These are phyloP conservation scores for Glycine soja DNA, from an alignment of 306 rosid species.

Conservation along the genomic window DNA sequence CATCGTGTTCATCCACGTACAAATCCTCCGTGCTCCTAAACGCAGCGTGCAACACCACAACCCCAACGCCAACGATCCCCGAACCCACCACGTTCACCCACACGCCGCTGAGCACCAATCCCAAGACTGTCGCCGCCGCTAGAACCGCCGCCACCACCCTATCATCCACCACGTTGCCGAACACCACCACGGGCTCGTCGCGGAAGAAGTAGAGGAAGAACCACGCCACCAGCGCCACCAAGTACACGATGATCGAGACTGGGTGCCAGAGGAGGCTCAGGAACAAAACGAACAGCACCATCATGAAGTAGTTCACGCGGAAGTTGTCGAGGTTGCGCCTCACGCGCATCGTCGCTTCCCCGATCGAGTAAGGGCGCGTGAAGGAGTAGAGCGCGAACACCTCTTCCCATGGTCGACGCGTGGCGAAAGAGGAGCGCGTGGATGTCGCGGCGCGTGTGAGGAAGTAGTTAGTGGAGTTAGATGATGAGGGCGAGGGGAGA, in stretches of 20 bases:
- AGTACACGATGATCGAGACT: conserved; percentile 66
- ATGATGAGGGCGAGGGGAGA: conserved; percentile 43
- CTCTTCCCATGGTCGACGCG: conserved; percentile 77
- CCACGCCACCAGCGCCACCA: conserved; percentile 68
- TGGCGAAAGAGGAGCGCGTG: conserved; percentile 42
- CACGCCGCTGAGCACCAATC: conserved; percentile 57
- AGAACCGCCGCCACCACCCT: conserved; percentile 54
- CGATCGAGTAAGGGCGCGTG: conserved; percentile 59
- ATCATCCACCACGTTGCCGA: conserved; percentile 57
- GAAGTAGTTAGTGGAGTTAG: conserved; percentile 35
- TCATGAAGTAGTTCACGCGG: conserved; percentile 69
- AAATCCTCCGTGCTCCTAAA: conserved; percentile 66
- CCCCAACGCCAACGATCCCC: conserved; percentile 51
- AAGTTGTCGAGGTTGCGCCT: conserved; percentile 68
- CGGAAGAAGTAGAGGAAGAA: conserved; percentile 68
- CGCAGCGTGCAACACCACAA: conserved; percentile 60
- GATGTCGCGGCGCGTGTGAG: conserved; percentile 40
- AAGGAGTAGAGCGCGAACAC: conserved; percentile 66
- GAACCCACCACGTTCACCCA: conserved; percentile 67
- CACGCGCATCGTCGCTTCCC: conserved; percentile 60
- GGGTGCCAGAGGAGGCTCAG: conserved; percentile 89
- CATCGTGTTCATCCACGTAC: conserved; percentile 64
- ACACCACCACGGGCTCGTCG: conserved; percentile 57
- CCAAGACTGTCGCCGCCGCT: conserved; percentile 55
- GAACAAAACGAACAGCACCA: conserved; percentile 64